These are phyloP conservation scores for Talaromyces verruculosus DNA, from an alignment of 2,329 filamentous ascomycete genomes.

Conservation along the genomic window DNA sequence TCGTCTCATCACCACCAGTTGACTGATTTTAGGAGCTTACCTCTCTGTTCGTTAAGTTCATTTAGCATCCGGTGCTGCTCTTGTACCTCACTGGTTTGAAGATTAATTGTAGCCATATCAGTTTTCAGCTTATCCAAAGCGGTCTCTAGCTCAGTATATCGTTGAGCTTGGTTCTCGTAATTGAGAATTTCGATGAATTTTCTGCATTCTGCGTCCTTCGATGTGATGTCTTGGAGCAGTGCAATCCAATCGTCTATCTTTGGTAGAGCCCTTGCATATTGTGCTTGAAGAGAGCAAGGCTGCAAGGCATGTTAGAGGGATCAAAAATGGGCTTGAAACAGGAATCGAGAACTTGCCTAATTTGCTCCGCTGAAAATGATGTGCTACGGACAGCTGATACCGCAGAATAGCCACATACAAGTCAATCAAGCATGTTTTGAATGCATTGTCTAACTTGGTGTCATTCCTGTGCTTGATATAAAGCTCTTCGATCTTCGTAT, in stretches of 20 bases:
- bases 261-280: neutral
- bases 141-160: neutral
- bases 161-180: neutral
- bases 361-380: neutral
- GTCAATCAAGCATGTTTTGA: neutral
- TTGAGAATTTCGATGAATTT: neutral
- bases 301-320: neutral
- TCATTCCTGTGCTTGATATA: neutral
- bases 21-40: neutral
- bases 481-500: neutral
- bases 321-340: neutral
- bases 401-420: neutral
- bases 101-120: neutral
- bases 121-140: neutral
- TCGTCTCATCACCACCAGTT: neutral
- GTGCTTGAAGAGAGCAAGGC: neutral
- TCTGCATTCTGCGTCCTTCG: neutral
- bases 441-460: neutral
- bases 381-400: neutral
- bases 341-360: neutral
- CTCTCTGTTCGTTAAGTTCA: neutral
- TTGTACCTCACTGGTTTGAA: neutral
- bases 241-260: neutral
- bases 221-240: neutral
- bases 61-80: neutral